Evolutionary conservation across 805 yeast genomes (phyloP), one percentile per base, ranked within the genome.

Genomic region (Starmerella floricola): DNA sequence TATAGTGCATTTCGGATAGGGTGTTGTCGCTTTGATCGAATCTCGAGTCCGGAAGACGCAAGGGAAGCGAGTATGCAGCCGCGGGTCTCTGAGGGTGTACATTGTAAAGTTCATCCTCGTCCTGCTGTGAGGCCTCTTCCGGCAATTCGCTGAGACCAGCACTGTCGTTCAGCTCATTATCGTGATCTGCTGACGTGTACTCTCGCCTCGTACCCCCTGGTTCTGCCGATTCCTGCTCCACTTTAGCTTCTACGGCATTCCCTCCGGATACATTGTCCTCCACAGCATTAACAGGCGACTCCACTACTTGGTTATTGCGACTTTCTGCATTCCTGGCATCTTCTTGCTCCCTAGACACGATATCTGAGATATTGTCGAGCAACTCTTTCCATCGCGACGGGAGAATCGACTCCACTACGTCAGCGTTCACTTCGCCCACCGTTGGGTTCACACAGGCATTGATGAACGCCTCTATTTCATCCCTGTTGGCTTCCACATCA

Each of bases 1-100:
- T 71, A 55, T 85, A 86, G 55, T 81, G 83, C 24, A 88, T 62
- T 55, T 91, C 96, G 0, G 95, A 83, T 46, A 88, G 65, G 1
- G 96, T 54, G 18, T n/a, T 17, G 15, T 52, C 46, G 24, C 55
- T 34, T 10, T 10, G 10, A 6, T 23, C 26, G 24, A 53, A 54
- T 13, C 55, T 69, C 8, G 60, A 61, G 20, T 57, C 60, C 1
- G 66, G 66, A 2, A 63, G 51, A 13, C 55, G 47, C 29, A 57
- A 58, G 1, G 65, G 63, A 2, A 60, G 53, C 12, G 60, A 43
- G 29, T 56, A 56, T 23, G 58, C 49, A 20, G 24, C 27, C 30
- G 37, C 38, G 12, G 46, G 43, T 8, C 3, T 19, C 4, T n/a
- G n/a, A n/a, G n/a, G n/a, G n/a, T n/a, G n/a, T n/a, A n/a, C n/a